Percentiles rank a stretch among this genome's conserved stretches.
Evolutionary conservation across 768 basidiomycete genomes (phyloP).

Genomic region (Chlorophyllum brunneum): DNA sequence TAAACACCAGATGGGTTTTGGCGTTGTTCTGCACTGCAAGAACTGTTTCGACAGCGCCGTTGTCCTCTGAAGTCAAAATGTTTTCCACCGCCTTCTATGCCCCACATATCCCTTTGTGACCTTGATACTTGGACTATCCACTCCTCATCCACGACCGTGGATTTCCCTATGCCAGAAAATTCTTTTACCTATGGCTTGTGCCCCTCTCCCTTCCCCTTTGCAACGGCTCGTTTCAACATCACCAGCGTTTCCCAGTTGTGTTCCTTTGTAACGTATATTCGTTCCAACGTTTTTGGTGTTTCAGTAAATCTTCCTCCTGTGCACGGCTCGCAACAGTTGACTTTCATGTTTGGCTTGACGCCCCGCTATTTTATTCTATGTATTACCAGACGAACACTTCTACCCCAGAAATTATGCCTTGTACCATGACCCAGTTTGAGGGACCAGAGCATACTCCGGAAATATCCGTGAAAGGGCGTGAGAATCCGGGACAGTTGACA

Average conservation of each 20-base stretch:
- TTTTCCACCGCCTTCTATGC: not conserved
- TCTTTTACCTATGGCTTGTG: not conserved
- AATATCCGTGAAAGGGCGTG: constrained; percentile 30
- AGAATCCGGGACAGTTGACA: constrained; percentile 21
- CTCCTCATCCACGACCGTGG: not conserved
- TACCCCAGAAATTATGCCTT: not conserved
- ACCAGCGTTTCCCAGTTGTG: not conserved
- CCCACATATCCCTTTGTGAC: constrained; percentile 21
- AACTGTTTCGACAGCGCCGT: constrained; percentile 35
- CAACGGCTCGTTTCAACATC: constrained; percentile 11
- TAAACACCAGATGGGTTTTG: constrained; percentile 22
- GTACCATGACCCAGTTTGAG: not conserved
- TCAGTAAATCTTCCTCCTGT: constrained; percentile 6
- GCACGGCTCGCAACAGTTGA: constrained; percentile 16
- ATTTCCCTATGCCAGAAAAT: constrained; percentile 8
- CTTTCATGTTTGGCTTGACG: constrained; percentile 32
- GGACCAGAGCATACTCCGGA: constrained; percentile 21
- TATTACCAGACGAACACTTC: constrained; percentile 23
- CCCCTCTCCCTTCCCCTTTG: constrained; percentile 9
- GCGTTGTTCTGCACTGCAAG: constrained; percentile 30
- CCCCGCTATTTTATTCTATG: constrained; percentile 21
- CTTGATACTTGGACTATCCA: constrained; percentile 19
- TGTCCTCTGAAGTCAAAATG: constrained; percentile 35
- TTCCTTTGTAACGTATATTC: constrained; percentile 1
- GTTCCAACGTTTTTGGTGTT: not conserved